Conservation (phyloP, 805 yeast species). For the Brettanomyces nanus region DNA sequence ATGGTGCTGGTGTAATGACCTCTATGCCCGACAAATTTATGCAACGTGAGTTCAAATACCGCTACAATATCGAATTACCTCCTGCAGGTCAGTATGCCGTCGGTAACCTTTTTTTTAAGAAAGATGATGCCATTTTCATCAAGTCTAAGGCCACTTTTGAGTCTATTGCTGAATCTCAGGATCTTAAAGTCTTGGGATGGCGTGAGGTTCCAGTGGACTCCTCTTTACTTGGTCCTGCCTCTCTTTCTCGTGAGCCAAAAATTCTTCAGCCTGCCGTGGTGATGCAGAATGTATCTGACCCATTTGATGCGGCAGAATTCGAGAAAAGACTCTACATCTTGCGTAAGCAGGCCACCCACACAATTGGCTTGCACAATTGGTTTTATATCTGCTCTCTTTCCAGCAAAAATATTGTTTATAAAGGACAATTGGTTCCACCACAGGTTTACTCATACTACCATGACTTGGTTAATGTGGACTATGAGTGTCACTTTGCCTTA, state of each 20-base stretch:
- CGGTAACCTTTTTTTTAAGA: conserved; percentile 90
- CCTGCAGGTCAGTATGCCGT: conserved; percentile 83
- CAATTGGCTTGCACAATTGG: conserved; percentile 94
- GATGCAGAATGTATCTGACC: conserved; percentile 19
- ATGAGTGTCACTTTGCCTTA: conserved; percentile 89
- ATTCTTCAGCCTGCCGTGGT: conserved; percentile 92
- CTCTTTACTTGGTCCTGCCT: conserved; percentile 91
- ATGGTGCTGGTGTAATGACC: conserved; percentile 96
- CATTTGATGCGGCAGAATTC: conserved; percentile 31
- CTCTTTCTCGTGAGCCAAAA: conserved; percentile 85
- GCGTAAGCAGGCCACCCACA: conserved; percentile 82
- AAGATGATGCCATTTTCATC: conserved; percentile 62
- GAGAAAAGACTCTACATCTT: conserved; percentile 79
- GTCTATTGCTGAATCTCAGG: conserved; percentile 66
- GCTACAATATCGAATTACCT: conserved; percentile 63
- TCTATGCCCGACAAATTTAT: conserved; percentile 88
- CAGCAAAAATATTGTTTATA: conserved; percentile 85
- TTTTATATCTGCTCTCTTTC: conserved; percentile 92
- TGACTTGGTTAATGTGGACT: conserved; percentile 85
- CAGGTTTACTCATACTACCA: conserved; percentile 94
- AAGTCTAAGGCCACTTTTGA: conserved; percentile 74
- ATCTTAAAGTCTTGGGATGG: conserved; percentile 86
- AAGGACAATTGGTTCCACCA: conserved; percentile 94
- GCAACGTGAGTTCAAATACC: conserved; percentile 72
- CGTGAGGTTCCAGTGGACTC: conserved; percentile 92